Evolutionary conservation across 768 basidiomycete genomes (phyloP).

Genomic region (Boletus huronensis): DNA sequence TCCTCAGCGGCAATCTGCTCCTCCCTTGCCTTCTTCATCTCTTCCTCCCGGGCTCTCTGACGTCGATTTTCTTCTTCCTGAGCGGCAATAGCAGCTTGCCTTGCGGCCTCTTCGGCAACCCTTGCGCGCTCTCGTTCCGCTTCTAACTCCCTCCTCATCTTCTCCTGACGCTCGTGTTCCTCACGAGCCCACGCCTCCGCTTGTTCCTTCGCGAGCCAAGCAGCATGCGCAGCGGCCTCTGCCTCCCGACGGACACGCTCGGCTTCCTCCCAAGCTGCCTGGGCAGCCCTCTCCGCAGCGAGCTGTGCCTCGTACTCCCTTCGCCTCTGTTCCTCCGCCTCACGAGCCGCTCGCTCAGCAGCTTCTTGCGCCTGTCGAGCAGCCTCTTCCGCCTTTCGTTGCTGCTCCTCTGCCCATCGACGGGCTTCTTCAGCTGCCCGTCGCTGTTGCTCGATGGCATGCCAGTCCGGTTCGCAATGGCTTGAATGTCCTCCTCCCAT

Average conservation of each 20-base stretch:
- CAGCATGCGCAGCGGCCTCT: slow-evolving; percentile 24
- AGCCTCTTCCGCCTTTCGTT: slow-evolving; percentile 15
- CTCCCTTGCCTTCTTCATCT: slow-evolving; percentile 13
- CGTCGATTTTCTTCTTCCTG: slow-evolving; percentile 24
- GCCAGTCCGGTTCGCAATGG: slow-evolving; percentile 24
- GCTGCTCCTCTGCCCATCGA: slow-evolving; percentile 21
- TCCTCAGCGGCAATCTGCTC: slow-evolving; percentile 23
- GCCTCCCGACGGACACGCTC: slow-evolving; percentile 19
- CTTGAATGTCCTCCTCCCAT: slow-evolving; percentile 30
- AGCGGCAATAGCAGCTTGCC: slow-evolving; percentile 21
- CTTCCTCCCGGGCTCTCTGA: slow-evolving; percentile 20
- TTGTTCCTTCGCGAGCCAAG: slow-evolving; percentile 18
- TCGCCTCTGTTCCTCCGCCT: slow-evolving; percentile 18
- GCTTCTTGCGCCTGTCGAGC: slow-evolving; percentile 22
- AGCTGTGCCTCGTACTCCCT: slow-evolving; percentile 16
- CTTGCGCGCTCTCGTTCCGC: slow-evolving; percentile 18
- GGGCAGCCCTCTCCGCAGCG: slow-evolving; percentile 23
- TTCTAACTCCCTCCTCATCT: slow-evolving; percentile 16
- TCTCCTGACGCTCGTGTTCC: slow-evolving; percentile 22
- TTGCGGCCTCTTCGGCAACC: slow-evolving; percentile 24
- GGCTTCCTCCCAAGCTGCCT: slow-evolving; percentile 21
- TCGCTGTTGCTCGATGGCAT: slow-evolving; percentile 20
- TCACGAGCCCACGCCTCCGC: slow-evolving; percentile 26
- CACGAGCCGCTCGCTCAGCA: slow-evolving; percentile 21
- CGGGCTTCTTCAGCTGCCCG: slow-evolving; percentile 19